Evolutionary conservation across 345 rosid species (phyloP), one percentile per base, ranked within the genome.

Genomic region (Crucihimalaya himalaica): DNA sequence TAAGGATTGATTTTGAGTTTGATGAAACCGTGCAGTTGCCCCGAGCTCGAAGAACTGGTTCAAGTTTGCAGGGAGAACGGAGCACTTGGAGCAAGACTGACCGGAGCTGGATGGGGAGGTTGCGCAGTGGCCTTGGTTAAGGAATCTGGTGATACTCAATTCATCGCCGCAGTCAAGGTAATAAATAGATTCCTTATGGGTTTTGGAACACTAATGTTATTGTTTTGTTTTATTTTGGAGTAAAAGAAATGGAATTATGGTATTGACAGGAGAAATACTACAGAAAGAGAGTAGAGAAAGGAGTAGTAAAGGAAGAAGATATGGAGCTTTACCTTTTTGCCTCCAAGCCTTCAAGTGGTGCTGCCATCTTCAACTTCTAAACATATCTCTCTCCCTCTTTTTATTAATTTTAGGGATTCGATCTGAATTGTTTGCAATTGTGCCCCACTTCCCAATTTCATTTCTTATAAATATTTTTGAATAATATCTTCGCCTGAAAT

Each of bases 101-200:
- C 98, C 0, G 99, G 98, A 54, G 99, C 99, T 11, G 99, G 99
- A 69, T 95, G 99, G 99, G 99, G 99, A 11, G 98, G 99, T 43
- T 95, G 99, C 43, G 89, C 96, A 0, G 99, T 95, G 37, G 91
- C 97, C 23, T 80, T 95, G 62, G 98, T 95, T 42, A 92, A 87
- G 69, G 98, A 92, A 60, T 23, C 79, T 45, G 82, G 84, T 15
- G 99, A 87, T 48, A 88, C 98, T 15, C 92, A 87, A 73, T 95
- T 92, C 82, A 95, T 92, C 68, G 78, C 85, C 53, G 83, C 90
- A n/a, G 73, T 95, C 45, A 95, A 87, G 97, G 99, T 95, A 71
- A 10, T 5, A 4, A 0, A 67, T 5, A 1, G 23, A 14, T 31
- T 34, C 21, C 19, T 19, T 66, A n/a, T 66, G 48, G 48, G 46